phyloP scores from a whole-genome alignment of 1,284 basidiomycete genomes.

The Puccinia horiana region DNA sequence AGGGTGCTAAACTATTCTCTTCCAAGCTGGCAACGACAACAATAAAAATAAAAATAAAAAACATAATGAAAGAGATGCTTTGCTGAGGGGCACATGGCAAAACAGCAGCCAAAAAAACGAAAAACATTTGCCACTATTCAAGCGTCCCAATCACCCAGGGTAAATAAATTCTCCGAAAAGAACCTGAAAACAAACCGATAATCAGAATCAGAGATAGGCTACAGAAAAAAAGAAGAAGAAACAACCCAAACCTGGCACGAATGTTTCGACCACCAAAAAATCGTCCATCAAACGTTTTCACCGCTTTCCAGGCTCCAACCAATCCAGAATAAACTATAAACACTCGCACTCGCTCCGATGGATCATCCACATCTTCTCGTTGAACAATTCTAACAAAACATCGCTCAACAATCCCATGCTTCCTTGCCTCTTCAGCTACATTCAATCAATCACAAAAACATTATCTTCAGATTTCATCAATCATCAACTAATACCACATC shows the following conservation, averaged over 20 bases:
- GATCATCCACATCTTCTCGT: constrained; percentile 30
- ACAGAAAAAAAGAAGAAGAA: not conserved
- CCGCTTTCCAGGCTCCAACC: constrained; percentile 89
- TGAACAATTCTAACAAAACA: constrained; percentile 53
- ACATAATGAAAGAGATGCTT: not conserved
- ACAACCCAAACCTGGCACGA: constrained; percentile 53
- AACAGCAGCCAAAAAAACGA: not conserved
- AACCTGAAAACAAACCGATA: constrained; percentile 22
- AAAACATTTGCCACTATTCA: constrained; percentile 18
- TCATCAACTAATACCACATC: no score
- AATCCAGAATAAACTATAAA: constrained; percentile 72
- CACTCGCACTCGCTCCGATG: constrained; percentile 42
- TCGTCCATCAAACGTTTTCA: constrained; percentile 82
- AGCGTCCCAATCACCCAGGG: constrained; percentile 48
- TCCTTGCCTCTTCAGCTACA: constrained; percentile 79
- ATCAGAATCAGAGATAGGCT: not conserved
- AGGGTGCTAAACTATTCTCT: no score
- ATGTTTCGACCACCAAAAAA: constrained; percentile 84
- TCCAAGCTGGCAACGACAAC: not conserved
- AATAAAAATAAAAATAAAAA: not conserved
- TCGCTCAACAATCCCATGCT: constrained; percentile 61
- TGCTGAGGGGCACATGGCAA: not conserved
- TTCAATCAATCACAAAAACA: not conserved
- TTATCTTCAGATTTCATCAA: constrained; percentile 59
- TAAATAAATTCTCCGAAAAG: constrained; percentile 47